phyloP scores from a whole-genome alignment of 2,329 filamentous ascomycete genomes.

The Phaeosphaeria sp. region DNA sequence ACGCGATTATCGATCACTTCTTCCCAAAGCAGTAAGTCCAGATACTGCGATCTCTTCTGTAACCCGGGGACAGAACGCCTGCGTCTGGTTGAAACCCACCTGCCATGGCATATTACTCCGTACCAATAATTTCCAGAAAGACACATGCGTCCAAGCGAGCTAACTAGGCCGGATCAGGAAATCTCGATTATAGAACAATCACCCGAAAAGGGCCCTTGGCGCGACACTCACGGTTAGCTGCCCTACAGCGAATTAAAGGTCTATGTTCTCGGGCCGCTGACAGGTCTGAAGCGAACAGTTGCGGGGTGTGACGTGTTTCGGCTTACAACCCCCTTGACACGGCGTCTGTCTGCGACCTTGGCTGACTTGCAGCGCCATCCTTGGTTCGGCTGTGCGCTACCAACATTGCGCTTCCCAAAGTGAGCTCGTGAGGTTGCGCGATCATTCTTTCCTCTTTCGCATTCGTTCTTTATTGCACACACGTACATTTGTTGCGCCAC shows the following conservation, averaged over 20 bases:
- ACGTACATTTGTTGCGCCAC: neutral
- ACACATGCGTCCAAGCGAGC: neutral
- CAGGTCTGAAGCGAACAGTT: neutral
- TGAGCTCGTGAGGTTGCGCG: neutral
- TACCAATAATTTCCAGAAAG: neutral
- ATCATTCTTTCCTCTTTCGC: neutral
- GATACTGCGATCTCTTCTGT: neutral
- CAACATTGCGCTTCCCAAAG: neutral
- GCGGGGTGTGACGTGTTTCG: slow-evolving; percentile 1
- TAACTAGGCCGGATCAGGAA: neutral
- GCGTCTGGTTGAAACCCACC: neutral
- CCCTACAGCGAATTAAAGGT: neutral
- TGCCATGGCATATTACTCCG: neutral
- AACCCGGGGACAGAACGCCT: neutral
- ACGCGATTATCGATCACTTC: slow-evolving; percentile 1
- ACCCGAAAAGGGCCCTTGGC: neutral
- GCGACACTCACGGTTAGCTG: neutral
- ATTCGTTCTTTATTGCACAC: neutral
- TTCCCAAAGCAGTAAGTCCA: neutral
- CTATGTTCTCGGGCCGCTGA: neutral
- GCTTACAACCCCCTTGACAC: neutral
- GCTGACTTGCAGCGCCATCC: neutral
- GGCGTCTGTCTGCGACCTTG: neutral
- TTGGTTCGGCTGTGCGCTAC: neutral
- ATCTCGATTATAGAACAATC: slow-evolving; percentile 8